Conservation (phyloP, 805 yeast species). For the Hanseniaspora clermontiae region DNA sequence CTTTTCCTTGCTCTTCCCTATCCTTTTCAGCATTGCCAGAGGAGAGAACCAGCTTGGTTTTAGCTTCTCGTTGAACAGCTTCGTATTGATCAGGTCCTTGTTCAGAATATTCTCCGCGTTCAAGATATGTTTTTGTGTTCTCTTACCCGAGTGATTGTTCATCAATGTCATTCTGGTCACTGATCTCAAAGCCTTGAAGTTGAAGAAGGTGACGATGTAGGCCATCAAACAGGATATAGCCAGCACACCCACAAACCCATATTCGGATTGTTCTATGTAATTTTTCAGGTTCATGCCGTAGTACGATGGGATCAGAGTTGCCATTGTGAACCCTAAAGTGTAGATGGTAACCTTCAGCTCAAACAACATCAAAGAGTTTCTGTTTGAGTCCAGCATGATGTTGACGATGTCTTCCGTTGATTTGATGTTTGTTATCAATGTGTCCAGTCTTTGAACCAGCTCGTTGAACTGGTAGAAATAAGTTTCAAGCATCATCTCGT, state of each 20-base stretch:
- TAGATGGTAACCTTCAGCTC: slow-evolving; percentile 74
- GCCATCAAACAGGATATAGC: slow-evolving; percentile 43
- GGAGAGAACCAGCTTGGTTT: slow-evolving; percentile 11
- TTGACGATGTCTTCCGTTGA: slow-evolving; percentile 89
- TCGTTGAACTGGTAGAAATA: slow-evolving; percentile 89
- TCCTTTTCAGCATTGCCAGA: slow-evolving; percentile 18
- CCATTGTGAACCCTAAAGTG: slow-evolving; percentile 74
- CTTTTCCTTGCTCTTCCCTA: slow-evolving; percentile 7
- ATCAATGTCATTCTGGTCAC: slow-evolving; percentile 61
- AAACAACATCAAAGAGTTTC: slow-evolving; percentile 78
- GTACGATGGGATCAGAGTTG: slow-evolving; percentile 73
- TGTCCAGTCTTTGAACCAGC: slow-evolving; percentile 80
- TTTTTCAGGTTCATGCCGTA: slow-evolving; percentile 80
- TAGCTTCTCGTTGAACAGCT: slow-evolving; percentile 17
- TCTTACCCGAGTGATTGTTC: slow-evolving; percentile 26
- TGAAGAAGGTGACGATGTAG: slow-evolving; percentile 38
- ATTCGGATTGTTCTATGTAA: slow-evolving; percentile 54
- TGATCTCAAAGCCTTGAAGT: slow-evolving; percentile 43
- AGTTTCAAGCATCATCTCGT: slow-evolving; percentile 77
- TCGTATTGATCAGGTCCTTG: slow-evolving; percentile 19
- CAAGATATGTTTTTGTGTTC: slow-evolving; percentile 19
- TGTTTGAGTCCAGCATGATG: slow-evolving; percentile 78
- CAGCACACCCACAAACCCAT: slow-evolving; percentile 52
- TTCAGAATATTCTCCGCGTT: slow-evolving; percentile 18
- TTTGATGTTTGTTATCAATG: slow-evolving; percentile 66